These are phyloP conservation scores for Chaetomiaceae sp. DNA, from an alignment of 2,329 filamentous ascomycete species.

Conservation along the genomic window DNA sequence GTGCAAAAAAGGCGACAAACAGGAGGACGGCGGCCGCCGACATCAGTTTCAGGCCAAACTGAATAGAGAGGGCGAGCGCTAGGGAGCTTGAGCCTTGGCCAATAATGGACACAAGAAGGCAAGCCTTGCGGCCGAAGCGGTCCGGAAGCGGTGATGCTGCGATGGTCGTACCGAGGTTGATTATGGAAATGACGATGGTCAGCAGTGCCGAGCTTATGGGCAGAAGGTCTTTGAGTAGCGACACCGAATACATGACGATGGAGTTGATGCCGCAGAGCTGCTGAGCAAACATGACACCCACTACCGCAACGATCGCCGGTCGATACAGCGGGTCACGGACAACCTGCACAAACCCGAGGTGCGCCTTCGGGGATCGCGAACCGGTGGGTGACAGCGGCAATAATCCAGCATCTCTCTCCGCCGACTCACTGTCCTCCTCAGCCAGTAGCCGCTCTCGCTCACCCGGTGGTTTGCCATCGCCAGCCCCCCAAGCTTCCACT, in stretches of 20 bases:
- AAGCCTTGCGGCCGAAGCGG: constrained; percentile 79
- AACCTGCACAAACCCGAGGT: constrained; percentile 61
- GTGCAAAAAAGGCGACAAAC: constrained; percentile 86
- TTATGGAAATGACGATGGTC: constrained; percentile 78
- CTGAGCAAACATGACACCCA: constrained; percentile 88
- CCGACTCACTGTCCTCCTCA: constrained; percentile 28
- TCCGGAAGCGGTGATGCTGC: constrained; percentile 81
- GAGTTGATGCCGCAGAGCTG: constrained; percentile 94
- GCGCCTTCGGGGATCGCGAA: constrained; percentile 21
- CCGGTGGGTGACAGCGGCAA: constrained; percentile 22
- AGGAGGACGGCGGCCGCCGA: constrained; percentile 76
- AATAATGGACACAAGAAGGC: constrained; percentile 73
- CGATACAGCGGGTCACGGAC: constrained; percentile 63
- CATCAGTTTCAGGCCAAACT: constrained; percentile 64
- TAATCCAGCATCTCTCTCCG: constrained; percentile 26
- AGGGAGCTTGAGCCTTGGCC: constrained; percentile 81
- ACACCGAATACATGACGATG: constrained; percentile 98
- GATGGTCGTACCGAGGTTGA: constrained; percentile 81
- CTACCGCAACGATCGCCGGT: constrained; percentile 73
- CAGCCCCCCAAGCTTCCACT: constrained; percentile 55
- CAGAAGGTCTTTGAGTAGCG: constrained; percentile 74
- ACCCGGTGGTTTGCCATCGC: constrained; percentile 40
- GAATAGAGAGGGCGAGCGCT: constrained; percentile 74
- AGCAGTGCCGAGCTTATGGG: constrained; percentile 76
- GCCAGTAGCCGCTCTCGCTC: constrained; percentile 70